A percentile compares a stretch with the other conserved stretches of the same genome.
These are phyloP conservation scores for Ascochyta lentis DNA, from an alignment of 2,329 filamentous ascomycete species.

Conservation along the genomic window DNA sequence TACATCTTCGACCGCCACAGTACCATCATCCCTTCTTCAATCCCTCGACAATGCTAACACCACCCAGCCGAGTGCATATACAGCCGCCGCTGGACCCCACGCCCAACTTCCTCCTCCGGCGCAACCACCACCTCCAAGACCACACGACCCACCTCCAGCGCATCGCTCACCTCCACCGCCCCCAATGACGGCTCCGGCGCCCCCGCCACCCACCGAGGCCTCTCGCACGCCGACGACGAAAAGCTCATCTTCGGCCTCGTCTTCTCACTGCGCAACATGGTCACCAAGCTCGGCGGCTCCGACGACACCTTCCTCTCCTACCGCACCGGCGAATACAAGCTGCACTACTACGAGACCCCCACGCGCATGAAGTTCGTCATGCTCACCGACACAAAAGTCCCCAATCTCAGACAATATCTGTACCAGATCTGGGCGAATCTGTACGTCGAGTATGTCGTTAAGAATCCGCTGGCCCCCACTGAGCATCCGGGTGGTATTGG, in stretches of 20 bases:
- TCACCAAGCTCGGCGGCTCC: conserved; percentile 88
- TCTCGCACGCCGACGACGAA: conserved; percentile 78
- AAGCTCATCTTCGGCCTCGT: conserved; percentile 98
- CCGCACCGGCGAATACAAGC: conserved; percentile 92
- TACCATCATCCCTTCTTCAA: conserved; percentile 50
- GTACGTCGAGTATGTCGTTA: conserved; percentile 89
- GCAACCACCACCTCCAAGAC: conserved; percentile 46
- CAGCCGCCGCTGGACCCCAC: conserved; percentile 79
- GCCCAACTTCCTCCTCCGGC: conserved; percentile 52
- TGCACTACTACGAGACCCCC: conserved; percentile 98
- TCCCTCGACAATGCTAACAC: conserved; percentile 13
- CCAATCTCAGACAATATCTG: conserved; percentile 90
- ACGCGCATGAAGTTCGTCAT: conserved; percentile 96
- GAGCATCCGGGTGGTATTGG: conserved; percentile 68
- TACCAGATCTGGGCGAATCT: conserved; percentile 99
- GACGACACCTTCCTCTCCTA: conserved; percentile 94
- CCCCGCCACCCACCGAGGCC: conserved; percentile 25
- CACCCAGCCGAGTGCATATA: conserved; percentile 93
- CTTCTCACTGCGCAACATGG: conserved; percentile 96
- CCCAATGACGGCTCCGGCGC: conserved; percentile 35
- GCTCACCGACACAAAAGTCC: conserved; percentile 87
- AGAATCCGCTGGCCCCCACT: conserved; percentile 67
- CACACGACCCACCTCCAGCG: conserved; percentile 57
- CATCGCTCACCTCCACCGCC: conserved; percentile 48
- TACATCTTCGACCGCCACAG: conserved; percentile 99